Conservation (phyloP, 2,329 filamentous ascomycete genomes). For the Penicillium sp. region DNA sequence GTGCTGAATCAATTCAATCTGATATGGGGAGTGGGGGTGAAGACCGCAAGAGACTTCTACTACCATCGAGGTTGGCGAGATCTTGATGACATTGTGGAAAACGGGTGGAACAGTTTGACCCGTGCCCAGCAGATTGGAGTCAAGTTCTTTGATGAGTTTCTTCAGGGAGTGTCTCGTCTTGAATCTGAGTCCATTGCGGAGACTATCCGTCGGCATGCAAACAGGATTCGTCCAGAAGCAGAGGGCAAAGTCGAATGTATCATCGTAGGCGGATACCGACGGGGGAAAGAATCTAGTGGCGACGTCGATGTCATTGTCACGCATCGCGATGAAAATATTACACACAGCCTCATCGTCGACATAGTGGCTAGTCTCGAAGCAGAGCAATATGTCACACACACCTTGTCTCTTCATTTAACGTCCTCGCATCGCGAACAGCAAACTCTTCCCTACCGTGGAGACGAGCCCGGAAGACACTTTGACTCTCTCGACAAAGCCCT, state of each 20-base stretch:
- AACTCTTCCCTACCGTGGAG: slow-evolving; percentile 49
- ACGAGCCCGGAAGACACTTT: slow-evolving; percentile 52
- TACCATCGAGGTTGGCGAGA: slow-evolving; percentile 69
- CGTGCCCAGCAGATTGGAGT: slow-evolving; percentile 88
- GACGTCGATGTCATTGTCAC: slow-evolving; percentile 84
- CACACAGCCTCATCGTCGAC: slow-evolving; percentile 63
- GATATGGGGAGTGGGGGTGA: slow-evolving; percentile 88
- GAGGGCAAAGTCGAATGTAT: slow-evolving; percentile 49
- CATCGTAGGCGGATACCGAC: slow-evolving; percentile 74
- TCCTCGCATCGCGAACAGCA: slow-evolving; percentile 68
- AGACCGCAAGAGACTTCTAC: slow-evolving; percentile 76
- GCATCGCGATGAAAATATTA: slow-evolving; percentile 65
- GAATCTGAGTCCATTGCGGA: slow-evolving; percentile 68
- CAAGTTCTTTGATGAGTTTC: slow-evolving; percentile 88
- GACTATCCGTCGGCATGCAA: slow-evolving; percentile 61
- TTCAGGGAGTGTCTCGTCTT: slow-evolving; percentile 59
- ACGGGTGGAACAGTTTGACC: slow-evolving; percentile 67
- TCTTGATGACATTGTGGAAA: slow-evolving; percentile 77
- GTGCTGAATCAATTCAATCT: slow-evolving; percentile 67
- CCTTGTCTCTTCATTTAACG: slow-evolving; percentile 62
- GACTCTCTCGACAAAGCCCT: slow-evolving; percentile 88
- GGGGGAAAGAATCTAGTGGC: slow-evolving; percentile 66
- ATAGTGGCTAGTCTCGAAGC: slow-evolving; percentile 66
- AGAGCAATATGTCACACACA: slow-evolving; percentile 71
- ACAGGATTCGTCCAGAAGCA: slow-evolving; percentile 49